Evolutionary conservation across 257 asterid genomes (phyloP), one percentile per base, ranked within the genome.

Genomic region (Striga asiatica): DNA sequence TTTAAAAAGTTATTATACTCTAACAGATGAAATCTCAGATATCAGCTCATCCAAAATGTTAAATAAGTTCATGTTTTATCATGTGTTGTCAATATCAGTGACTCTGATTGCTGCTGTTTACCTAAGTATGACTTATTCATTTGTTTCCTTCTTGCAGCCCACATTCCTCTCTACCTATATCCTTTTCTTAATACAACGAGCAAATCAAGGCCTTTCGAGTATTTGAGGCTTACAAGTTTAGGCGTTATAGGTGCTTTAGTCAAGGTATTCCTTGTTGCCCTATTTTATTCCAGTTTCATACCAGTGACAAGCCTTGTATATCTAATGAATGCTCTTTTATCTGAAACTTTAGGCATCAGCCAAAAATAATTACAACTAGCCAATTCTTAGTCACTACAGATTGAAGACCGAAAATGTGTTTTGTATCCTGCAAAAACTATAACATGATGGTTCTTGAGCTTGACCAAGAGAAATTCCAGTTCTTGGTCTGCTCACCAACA

Each of bases 231-330:
- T 68, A 84, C 98, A 8, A 91, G 97, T 73, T 74, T 91, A 42
- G 98, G 98, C 16, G 95, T 91, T 63, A 82, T 91, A 54, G 98
- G 97, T 73, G 96, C 98, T 64, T 60, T 91, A 65, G 97, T 91
- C 70, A 91, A 91, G 98, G 98, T 91, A 81, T 52, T 74, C 51
- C 54, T 42, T 54, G 31, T 57, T 16, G 8, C 57, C 22, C 13
- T 31, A 66, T 58, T 57, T n/a, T 23, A 0, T 43, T 55, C 52
- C 34, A 38, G 4, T 41, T 46, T 54, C 68, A 32, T 50, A 56
- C 55, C 20, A 14, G 35, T 37, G 13, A 25, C 38, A 32, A 37
- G 46, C 7, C 18, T 48, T 23, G 2, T 10, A 10, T 22, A 13
- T 16, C 14, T n/a, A n/a, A n/a, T n/a, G n/a, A n/a, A 16, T 7